Conservation (phyloP, 2,329 filamentous ascomycete species). For the Leptographium wingfieldii region DNA sequence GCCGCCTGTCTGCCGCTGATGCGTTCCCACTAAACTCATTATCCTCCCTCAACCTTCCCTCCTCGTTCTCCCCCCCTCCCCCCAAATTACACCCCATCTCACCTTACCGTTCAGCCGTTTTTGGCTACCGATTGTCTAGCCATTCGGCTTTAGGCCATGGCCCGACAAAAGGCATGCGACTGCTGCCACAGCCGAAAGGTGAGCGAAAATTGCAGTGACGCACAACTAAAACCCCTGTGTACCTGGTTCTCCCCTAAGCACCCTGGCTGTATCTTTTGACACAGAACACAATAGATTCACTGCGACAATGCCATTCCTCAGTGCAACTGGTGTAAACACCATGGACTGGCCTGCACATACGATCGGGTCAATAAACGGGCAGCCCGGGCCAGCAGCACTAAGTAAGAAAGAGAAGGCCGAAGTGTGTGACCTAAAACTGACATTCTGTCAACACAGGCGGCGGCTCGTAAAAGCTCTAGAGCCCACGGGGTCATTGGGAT, state of each 20-base stretch:
- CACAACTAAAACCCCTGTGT: background rate
- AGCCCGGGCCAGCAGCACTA: background rate
- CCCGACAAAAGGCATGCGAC: conserved; percentile 8
- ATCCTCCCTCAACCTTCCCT: background rate
- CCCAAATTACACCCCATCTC: background rate
- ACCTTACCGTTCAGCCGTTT: background rate
- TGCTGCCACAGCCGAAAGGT: conserved; percentile 11
- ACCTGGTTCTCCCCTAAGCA: background rate
- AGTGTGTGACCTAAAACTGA: background rate
- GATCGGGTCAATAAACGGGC: background rate
- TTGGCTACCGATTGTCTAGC: background rate
- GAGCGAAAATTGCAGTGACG: background rate
- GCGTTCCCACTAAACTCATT: background rate
- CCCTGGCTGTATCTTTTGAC: background rate
- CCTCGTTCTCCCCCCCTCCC: background rate
- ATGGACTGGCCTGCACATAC: conserved; percentile 7
- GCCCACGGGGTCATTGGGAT: background rate
- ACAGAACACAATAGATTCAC: conserved; percentile 4
- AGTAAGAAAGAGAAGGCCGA: background rate
- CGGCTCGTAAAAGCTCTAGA: background rate
- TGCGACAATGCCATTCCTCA: conserved; percentile 8
- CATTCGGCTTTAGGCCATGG: background rate
- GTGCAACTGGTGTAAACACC: conserved; percentile 10
- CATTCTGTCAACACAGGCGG: background rate
- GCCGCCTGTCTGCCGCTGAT: background rate